Evolutionary conservation across 768 basidiomycete species (phyloP).

Genomic region (Tricholoma bakamatsutake): DNA sequence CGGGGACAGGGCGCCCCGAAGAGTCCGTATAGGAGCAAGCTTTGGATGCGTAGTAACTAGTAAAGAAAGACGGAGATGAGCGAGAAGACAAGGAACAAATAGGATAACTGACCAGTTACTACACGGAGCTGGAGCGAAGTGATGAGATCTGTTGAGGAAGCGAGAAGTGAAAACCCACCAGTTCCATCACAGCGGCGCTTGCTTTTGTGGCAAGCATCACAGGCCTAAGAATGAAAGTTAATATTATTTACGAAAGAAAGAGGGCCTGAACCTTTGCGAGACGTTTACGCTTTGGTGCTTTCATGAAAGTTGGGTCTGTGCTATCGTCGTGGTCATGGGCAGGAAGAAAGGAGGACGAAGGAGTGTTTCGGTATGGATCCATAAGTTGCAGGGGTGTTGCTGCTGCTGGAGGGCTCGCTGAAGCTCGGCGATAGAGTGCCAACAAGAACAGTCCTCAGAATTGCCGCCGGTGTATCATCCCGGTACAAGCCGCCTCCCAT

Average conservation of each 20-base stretch:
- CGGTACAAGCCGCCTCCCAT: constrained; percentile 13
- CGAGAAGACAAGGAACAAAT: not conserved
- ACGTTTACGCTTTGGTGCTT: constrained; percentile 49
- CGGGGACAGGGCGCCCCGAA: constrained; percentile 73
- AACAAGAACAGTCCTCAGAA: constrained; percentile 4
- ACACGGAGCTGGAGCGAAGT: constrained; percentile 52
- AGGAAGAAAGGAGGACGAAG: constrained; percentile 18
- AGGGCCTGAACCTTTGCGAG: constrained; percentile 38
- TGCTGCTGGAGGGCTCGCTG: constrained; percentile 1
- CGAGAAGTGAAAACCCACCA: constrained; percentile 36
- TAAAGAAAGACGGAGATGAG: constrained; percentile 12
- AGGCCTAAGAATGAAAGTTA: constrained; percentile 37
- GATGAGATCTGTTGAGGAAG: constrained; percentile 10
- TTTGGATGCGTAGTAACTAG: constrained; percentile 77
- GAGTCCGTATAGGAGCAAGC: constrained; percentile 77
- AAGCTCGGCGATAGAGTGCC: constrained; percentile 18
- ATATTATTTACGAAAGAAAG: constrained; percentile 2
- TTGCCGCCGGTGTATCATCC: constrained; percentile 27
- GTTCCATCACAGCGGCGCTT: constrained; percentile 83
- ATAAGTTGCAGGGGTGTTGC: constrained; percentile 21
- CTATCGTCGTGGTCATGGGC: constrained; percentile 24
- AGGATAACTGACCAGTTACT: constrained; percentile 62
- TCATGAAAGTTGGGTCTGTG: constrained; percentile 30
- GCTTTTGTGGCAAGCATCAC: constrained; percentile 81
- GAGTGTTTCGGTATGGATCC: constrained; percentile 28